A percentile compares a stretch with the other conserved stretches of the same genome.
These are phyloP conservation scores for Lentinula sp. DNA, from an alignment of 768 basidiomycete genomes.

Conservation along the genomic window DNA sequence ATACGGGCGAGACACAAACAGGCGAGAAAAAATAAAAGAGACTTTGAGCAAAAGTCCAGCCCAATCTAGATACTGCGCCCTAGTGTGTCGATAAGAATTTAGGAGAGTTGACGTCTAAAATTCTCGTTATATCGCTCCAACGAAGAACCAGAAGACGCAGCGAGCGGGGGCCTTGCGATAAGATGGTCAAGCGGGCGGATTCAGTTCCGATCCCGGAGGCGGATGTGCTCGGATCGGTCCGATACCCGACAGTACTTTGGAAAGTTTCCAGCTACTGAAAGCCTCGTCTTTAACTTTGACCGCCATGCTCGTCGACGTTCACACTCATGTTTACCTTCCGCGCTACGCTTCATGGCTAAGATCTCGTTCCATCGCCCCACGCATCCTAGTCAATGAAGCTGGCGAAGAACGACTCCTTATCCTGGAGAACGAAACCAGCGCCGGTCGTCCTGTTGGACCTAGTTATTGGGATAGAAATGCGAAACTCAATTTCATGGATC, in stretches of 20 bases:
- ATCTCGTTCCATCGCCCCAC: slow-evolving; percentile 56
- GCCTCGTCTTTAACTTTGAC: background rate
- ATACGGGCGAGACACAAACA: background rate
- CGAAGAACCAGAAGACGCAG: background rate
- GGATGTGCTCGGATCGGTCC: background rate
- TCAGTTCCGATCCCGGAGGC: background rate
- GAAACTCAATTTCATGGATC: slow-evolving; percentile 83
- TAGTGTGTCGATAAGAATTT: background rate
- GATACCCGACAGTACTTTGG: background rate
- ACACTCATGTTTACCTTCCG: slow-evolving; percentile 83
- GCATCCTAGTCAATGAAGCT: slow-evolving; percentile 50
- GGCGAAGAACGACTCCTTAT: slow-evolving; percentile 70
- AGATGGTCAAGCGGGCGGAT: background rate
- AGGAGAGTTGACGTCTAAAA: background rate
- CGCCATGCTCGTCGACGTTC: slow-evolving; percentile 60
- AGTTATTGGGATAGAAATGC: slow-evolving; percentile 81
- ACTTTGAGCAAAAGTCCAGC: background rate
- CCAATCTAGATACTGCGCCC: background rate
- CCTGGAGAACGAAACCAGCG: slow-evolving; percentile 72
- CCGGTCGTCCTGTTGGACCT: slow-evolving; percentile 73
- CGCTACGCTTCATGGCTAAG: slow-evolving; percentile 69
- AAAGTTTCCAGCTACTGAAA: background rate
- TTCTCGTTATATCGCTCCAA: background rate
- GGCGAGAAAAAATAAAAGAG: background rate
- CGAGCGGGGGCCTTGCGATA: background rate